A percentile compares a stretch with the other conserved stretches of the same genome.
Evolutionary conservation across 2,329 filamentous ascomycete species (phyloP).

Genomic region (Periconia digitata): DNA sequence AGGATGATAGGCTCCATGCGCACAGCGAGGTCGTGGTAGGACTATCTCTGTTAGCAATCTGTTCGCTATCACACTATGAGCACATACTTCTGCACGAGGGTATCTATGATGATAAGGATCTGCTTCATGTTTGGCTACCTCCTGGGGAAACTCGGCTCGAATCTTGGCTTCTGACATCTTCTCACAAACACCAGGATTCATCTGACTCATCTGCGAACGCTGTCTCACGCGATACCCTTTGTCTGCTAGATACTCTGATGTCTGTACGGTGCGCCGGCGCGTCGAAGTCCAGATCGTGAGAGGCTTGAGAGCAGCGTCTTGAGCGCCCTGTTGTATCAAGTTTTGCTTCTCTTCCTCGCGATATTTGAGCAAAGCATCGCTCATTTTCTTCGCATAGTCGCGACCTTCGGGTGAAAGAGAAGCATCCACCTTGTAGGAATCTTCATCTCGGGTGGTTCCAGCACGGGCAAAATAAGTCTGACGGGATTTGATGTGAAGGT

Average conservation of each 20-base stretch:
- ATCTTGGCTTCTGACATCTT: constrained; percentile 86
- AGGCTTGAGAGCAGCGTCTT: constrained; percentile 70
- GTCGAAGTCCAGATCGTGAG: constrained; percentile 96
- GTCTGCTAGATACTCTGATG: constrained; percentile 76
- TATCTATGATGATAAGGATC: constrained; percentile 98
- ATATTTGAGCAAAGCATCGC: constrained; percentile 78
- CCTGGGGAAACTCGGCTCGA: constrained; percentile 79
- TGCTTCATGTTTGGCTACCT: constrained; percentile 87
- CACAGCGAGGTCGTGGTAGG: constrained; percentile 97
- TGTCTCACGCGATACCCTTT: constrained; percentile 85
- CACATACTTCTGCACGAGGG: constrained; percentile 80
- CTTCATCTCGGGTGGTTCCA: constrained; percentile 82
- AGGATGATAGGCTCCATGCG: constrained; percentile 96
- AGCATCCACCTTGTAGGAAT: constrained; percentile 89
- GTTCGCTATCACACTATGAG: not conserved
- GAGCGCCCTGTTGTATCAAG: constrained; percentile 67
- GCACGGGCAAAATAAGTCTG: constrained; percentile 91
- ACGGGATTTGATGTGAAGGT: constrained; percentile 92
- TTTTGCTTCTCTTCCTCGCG: constrained; percentile 77
- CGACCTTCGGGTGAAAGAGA: constrained; percentile 77
- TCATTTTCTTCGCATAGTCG: constrained; percentile 70
- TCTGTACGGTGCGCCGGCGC: constrained; percentile 85
- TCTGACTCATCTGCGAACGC: constrained; percentile 92
- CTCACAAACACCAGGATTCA: constrained; percentile 95
- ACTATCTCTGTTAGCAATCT: constrained; percentile 55